These are phyloP conservation scores for Penicillium salamii DNA, from an alignment of 495 filamentous ascomycete species.

Conservation along the genomic window DNA sequence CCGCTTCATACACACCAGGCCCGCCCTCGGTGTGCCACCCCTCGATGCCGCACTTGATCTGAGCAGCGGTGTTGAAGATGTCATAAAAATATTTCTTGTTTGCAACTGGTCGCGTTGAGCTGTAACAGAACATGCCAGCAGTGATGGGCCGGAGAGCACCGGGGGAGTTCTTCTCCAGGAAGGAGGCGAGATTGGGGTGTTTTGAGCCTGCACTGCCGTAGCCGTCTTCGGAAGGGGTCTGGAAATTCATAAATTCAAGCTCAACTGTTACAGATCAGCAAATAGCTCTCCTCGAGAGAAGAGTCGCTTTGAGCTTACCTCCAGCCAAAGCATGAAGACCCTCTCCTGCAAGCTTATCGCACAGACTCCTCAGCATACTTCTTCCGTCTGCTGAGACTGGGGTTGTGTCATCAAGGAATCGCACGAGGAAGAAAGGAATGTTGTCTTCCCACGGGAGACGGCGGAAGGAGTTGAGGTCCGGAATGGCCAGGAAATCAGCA, in stretches of 20 bases:
- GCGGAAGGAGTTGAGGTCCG: conserved; percentile 72
- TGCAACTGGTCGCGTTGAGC: conserved; percentile 76
- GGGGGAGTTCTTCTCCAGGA: conserved; percentile 64
- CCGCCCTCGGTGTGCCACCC: conserved; percentile 94
- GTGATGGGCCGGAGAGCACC: conserved; percentile 67
- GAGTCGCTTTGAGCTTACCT: conserved; percentile 49
- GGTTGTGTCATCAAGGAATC: conserved; percentile 57
- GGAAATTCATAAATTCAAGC: conserved; percentile 92
- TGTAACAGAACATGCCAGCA: conserved; percentile 94
- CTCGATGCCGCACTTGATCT: conserved; percentile 76
- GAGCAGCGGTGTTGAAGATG: conserved; percentile 70
- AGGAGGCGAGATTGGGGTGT: conserved; percentile 62
- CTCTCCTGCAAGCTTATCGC: conserved; percentile 58
- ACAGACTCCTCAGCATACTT: conserved; percentile 60
- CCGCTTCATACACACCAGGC: conserved; percentile 88
- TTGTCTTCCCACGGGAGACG: conserved; percentile 88
- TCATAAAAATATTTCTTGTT: conserved; percentile 91
- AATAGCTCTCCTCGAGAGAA: not conserved
- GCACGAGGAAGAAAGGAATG: conserved; percentile 87
- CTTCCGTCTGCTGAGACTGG: conserved; percentile 74
- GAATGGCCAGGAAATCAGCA: conserved; percentile 74
- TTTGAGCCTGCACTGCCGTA: conserved; percentile 43
- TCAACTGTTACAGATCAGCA: conserved; percentile 57
- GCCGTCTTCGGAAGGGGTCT: conserved; percentile 51
- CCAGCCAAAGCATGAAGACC: conserved; percentile 78